These are phyloP conservation scores for Ceratorhiza oryzae-sativae DNA, from an alignment of 1,284 basidiomycete genomes.

Conservation along the genomic window DNA sequence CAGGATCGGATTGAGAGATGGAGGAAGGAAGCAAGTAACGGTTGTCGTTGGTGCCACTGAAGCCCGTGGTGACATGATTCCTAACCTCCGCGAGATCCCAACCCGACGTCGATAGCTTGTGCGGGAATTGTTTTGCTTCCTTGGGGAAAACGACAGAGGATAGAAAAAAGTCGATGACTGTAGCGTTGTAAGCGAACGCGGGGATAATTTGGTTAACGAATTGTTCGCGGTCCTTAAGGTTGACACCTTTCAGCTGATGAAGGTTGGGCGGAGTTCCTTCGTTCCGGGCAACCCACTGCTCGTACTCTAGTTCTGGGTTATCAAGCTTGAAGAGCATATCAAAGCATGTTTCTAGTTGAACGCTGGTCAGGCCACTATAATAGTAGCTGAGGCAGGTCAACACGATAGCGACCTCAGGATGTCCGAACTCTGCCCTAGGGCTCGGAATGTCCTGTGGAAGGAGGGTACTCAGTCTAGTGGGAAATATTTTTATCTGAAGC, in stretches of 20 bases:
- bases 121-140: slow-evolving; percentile 59
- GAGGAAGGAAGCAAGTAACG: slow-evolving; percentile 58
- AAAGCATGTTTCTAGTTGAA: slow-evolving; percentile 55
- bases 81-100: slow-evolving; percentile 61
- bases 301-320: slow-evolving; percentile 57
- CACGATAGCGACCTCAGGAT: slow-evolving; percentile 59
- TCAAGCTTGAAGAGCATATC: slow-evolving; percentile 55
- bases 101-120: slow-evolving; percentile 58
- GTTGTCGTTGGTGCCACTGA: slow-evolving; percentile 66
- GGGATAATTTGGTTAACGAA: slow-evolving; percentile 50
- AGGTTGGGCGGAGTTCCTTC: slow-evolving; percentile 49
- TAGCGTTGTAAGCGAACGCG: slow-evolving; percentile 52
- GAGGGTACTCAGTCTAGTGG: too few relatives aligned
- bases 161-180: slow-evolving; percentile 60
- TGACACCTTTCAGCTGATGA: slow-evolving; percentile 53
- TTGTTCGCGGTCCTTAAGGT: slow-evolving; percentile 55
- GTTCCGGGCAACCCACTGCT: slow-evolving; percentile 52
- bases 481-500: too few relatives aligned
- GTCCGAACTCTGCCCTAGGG: slow-evolving; percentile 61
- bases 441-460: slow-evolving; percentile 58
- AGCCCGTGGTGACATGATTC: slow-evolving; percentile 56
- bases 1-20: slow-evolving; percentile 56
- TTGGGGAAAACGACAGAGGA: slow-evolving; percentile 58
- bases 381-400: slow-evolving; percentile 63
- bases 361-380: slow-evolving; percentile 56